These are phyloP conservation scores for Acorus calamus DNA, from an alignment of 106 monocot genomes.

Conservation along the genomic window DNA sequence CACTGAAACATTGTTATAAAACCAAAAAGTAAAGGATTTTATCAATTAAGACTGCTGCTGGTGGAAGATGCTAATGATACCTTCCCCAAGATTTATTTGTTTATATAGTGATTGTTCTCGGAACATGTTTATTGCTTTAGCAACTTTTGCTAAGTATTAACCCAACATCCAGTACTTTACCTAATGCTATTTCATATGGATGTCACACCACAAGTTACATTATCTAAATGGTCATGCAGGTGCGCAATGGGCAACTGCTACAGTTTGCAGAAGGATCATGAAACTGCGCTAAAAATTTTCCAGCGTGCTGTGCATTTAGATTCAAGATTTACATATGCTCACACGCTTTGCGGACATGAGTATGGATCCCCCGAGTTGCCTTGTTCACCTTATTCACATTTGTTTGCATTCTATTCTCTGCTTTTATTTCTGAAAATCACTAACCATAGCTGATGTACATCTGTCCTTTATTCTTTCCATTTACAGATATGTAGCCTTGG, in stretches of 20 bases:
- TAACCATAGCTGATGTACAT: neutral
- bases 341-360: constrained; percentile 98
- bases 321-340: constrained; percentile 85
- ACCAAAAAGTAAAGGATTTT: too few species aligned
- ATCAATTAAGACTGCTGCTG: too few species aligned
- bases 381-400: neutral
- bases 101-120: too few species aligned
- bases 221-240: constrained; percentile 26
- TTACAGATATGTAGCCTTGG: constrained; percentile 66
- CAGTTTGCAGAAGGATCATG: constrained; percentile 95
- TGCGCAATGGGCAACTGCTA: constrained; percentile 97
- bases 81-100: too few species aligned
- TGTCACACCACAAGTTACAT: too few species aligned
- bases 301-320: constrained; percentile 87
- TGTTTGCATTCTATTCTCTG: neutral
- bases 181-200: too few species aligned
- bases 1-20: too few species aligned
- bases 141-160: too few species aligned
- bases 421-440: neutral
- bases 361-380: constrained; percentile 15
- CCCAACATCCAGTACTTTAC: too few species aligned
- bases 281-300: constrained; percentile 88
- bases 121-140: too few species aligned
- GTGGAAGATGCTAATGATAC: too few species aligned
- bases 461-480: constrained; percentile 4